Percentiles rank a stretch among this genome's conserved stretches.
Evolutionary conservation across 345 rosid genomes (phyloP).

Genomic region (Arabidopsis thaliana): TAIR10.1 NC_003071.7:15599501-15600000

Average conservation of each 20-base stretch:
- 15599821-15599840: no score
- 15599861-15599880: no score
- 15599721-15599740: conserved; percentile 69
- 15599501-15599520: neutral
- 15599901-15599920: conserved; percentile 12
- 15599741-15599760: conserved; percentile 55
- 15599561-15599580: no score
- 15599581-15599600: neutral
- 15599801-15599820: no score
- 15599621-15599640: conserved; percentile 93
- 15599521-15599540: neutral
- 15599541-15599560: no score
- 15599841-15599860: no score
- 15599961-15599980: conserved; percentile 49
- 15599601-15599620: conserved; percentile 82
- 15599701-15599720: conserved; percentile 77
- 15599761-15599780: neutral
- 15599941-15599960: conserved; percentile 53
- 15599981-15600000: conserved; percentile 29
- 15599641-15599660: conserved; percentile 88
- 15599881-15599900: neutral
- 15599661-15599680: conserved; percentile 66
- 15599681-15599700: conserved; percentile 72
- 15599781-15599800: no score
- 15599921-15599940: conserved; percentile 57